Base-by-base conservation (phyloP, 1,139 yeast genomes). In the Saccharomycopsis phalli region DNA sequence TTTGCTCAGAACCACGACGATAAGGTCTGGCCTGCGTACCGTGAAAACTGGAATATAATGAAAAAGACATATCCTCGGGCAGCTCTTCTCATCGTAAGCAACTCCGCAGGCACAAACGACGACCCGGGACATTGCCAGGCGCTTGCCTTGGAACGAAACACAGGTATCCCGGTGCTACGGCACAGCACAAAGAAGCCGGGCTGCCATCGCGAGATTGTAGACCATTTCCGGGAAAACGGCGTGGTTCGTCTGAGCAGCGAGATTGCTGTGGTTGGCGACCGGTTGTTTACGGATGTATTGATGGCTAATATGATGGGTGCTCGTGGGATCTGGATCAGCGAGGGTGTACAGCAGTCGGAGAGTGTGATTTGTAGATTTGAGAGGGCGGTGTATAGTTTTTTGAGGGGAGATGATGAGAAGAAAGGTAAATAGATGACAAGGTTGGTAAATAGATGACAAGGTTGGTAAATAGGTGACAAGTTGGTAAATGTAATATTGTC, bases 261-360 rank as follows among this genome's bases (percentile, higher is more conserved):
- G 50, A 76, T 91, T 18, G 86, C 87, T 0, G 79, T 91, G 3
- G 74, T 91, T 16, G 98, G 98, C 0, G 98, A 91, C 53, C 62
- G 98, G 29, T 66, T 91, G 30, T 76, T 87, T 60, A 91, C 98
- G 0, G 98, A 91, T 57, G 73, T 91, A 46, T 62, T 88, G 41
- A 83, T 91, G 95, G 96, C 96, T 16, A 88, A 88, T 52, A 68
- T 79, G 68, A 86, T 88, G 94, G 94, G 94, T 0, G 69, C 94
- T 0, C 74, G 76, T 62, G 84, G 93, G 0, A 69, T 86, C 4
- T 91, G 97, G 96, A 56, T 91, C 1, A 65, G 69, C 43, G 76
- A 76, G 38, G 96, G 96, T 2, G 95, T 87, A 1, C 66, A 68
- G 40, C 64, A 68, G 36, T 69, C 80, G 2, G 58, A 65, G 25